phyloP scores from a whole-genome alignment of 2,329 filamentous ascomycete genomes.

The Aspergillus cejpii region DNA sequence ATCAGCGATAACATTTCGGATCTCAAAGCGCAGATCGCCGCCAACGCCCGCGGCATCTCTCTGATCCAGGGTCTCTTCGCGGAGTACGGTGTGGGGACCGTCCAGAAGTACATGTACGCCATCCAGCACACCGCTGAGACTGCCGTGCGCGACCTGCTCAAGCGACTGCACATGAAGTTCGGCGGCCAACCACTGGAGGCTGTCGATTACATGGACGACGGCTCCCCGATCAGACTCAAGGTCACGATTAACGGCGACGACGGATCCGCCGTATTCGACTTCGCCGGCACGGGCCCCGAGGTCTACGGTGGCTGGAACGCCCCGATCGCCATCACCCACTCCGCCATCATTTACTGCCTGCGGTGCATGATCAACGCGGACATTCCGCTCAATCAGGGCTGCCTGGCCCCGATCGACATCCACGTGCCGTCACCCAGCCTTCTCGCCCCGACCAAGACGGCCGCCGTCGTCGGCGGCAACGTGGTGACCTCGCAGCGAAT shows the following conservation, averaged over 20 bases:
- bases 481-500: constrained; percentile 73
- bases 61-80: constrained; percentile 67
- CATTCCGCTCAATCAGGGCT: constrained; percentile 82
- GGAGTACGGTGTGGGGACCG: constrained; percentile 69
- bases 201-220: constrained; percentile 81
- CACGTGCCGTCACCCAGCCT: constrained; percentile 63
- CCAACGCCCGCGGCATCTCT: constrained; percentile 78
- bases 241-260: constrained; percentile 67
- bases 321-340: constrained; percentile 73
- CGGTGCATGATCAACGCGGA: constrained; percentile 73
- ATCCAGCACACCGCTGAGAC: constrained; percentile 76
- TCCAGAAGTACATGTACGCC: constrained; percentile 75
- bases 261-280: constrained; percentile 72
- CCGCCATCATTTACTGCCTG: constrained; percentile 78
- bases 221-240: constrained; percentile 66
- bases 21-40: constrained; percentile 77
- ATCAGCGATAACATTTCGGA: constrained; percentile 79
- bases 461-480: constrained; percentile 77
- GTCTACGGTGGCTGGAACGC: constrained; percentile 77
- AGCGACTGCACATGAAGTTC: constrained; percentile 62
- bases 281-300: constrained; percentile 70
- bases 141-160: constrained; percentile 67
- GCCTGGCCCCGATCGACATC: constrained; percentile 68
- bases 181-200: constrained; percentile 65
- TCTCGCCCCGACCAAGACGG: constrained; percentile 66